Base-by-base conservation (phyloP, 768 basidiomycete genomes). In the Pleurotus cornucopiae region DNA sequence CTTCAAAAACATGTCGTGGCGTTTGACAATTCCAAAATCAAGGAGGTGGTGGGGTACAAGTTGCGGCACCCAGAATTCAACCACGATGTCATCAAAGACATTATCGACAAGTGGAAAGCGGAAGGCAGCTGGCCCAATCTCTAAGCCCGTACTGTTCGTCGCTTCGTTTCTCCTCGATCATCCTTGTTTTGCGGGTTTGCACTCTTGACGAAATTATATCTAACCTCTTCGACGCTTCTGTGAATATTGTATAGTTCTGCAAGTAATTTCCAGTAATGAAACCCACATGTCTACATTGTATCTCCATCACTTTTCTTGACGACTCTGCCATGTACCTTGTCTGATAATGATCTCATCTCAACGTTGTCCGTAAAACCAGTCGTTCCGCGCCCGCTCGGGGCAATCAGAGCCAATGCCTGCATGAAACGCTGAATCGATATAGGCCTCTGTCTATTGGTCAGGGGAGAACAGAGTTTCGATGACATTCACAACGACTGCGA, bases 101-200 rank as follows among this genome's bases (percentile, higher is more conserved):
- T 90, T 26, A 80, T 94, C 34, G 85, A 88, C 63, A 87, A 88
- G 67, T 92, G 88, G 84, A 90, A 88, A 66, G 83, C 69, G 12
- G 91, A 94, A 62, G 83, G 85, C 21, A 71, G 64, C 55, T 83
- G 79, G 79, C 81, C 81, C n/a, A 73, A 67, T 51, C 65, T 74
- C 20, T 55, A 56, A 23, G 60, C 23, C 55, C 41, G 26, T 21
- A 20, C 7, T 44, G 23, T 37, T 14, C 6, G 23, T 49, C 16
- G 14, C 13, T 25, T n/a, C 34, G 6, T 51, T 56, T 47, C 11
- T 21, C 13, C 5, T 14, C 54, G 16, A n/a, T 56, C 47, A 21
- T 25, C 5, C 21, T 48, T n/a, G 16, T 5, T 45, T 23, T 26
- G 26, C 34, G 13, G 23, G 16, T 37, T 41, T 40, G 16, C 16